These are phyloP conservation scores for Pseudonitzschia delicatissima DNA, from an alignment of 108 stramenopile genomes.

Conservation along the genomic window DNA sequence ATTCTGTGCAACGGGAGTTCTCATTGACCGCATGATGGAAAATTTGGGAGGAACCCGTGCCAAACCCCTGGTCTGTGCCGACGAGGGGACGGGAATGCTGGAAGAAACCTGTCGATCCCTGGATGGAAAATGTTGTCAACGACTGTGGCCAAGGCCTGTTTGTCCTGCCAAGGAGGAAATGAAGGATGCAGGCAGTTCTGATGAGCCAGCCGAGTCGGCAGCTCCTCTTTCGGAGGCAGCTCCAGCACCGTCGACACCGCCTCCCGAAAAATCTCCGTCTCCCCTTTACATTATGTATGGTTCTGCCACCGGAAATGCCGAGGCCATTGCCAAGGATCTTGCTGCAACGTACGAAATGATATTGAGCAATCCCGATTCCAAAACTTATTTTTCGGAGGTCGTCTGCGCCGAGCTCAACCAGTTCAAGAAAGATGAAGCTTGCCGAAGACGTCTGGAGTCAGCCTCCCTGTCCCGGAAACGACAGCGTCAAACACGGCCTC, in stretches of 20 bases:
- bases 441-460: conserved; percentile 45
- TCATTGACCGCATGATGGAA: conserved; percentile 56
- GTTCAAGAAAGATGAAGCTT: conserved; percentile 51
- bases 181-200: not conserved
- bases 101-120: conserved; percentile 85
- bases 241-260: not conserved
- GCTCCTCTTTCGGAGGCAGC: not conserved
- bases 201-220: not conserved
- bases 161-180: not conserved
- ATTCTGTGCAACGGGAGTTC: conserved; percentile 77
- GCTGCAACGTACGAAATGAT: conserved; percentile 48
- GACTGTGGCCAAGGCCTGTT: conserved; percentile 48
- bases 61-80: conserved; percentile 66
- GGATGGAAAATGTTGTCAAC: conserved; percentile 46
- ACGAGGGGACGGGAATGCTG: conserved; percentile 87
- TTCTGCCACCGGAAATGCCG: conserved; percentile 76
- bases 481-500: conserved; percentile 50
- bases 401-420: conserved; percentile 61
- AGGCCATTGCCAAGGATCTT: conserved; percentile 77
- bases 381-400: conserved; percentile 52
- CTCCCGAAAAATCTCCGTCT: conserved; percentile 29
- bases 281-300: conserved; percentile 74
- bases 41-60: conserved; percentile 69
- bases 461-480: conserved; percentile 15
- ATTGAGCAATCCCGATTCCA: conserved; percentile 35